Percentiles rank a stretch among this genome's conserved stretches.
Evolutionary conservation across 2,329 filamentous ascomycete genomes (phyloP).

Genomic region (Trichoderma lentiforme): DNA sequence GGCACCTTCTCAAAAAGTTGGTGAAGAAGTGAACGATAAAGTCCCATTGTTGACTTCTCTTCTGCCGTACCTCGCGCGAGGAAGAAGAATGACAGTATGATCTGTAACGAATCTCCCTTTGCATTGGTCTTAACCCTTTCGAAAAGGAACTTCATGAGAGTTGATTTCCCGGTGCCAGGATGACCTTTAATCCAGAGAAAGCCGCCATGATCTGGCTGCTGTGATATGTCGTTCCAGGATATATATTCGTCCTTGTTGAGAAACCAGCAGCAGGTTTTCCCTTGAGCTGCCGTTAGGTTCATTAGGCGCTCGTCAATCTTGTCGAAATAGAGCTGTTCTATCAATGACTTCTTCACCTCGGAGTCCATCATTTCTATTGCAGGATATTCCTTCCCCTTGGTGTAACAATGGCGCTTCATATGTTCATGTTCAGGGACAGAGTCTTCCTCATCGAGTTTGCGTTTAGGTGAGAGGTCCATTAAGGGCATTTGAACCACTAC

Average conservation of each 20-base stretch:
- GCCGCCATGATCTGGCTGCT: not conserved
- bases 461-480: not conserved
- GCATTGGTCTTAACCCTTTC: not conserved
- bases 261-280: conserved; percentile 24
- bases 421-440: not conserved
- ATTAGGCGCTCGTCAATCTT: not conserved
- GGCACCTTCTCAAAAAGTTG: conserved; percentile 35
- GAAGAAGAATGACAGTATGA: conserved; percentile 43
- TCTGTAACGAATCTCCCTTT: not conserved
- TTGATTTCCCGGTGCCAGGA: not conserved
- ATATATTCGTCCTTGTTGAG: not conserved
- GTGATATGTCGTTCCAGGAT: conserved; percentile 12
- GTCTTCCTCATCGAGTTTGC: not conserved
- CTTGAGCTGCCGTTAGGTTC: not conserved
- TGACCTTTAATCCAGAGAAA: not conserved
- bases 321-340: not conserved
- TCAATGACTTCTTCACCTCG: not conserved
- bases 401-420: not conserved
- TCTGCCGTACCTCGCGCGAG: conserved; percentile 42
- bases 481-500: not conserved
- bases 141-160: conserved; percentile 4
- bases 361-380: not conserved
- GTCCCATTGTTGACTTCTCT: conserved; percentile 44
- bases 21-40: conserved; percentile 48
- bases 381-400: too few species aligned